Evolutionary conservation across 495 filamentous ascomycete genomes (phyloP).

Genomic region (Hypoxylon subgilvum): DNA sequence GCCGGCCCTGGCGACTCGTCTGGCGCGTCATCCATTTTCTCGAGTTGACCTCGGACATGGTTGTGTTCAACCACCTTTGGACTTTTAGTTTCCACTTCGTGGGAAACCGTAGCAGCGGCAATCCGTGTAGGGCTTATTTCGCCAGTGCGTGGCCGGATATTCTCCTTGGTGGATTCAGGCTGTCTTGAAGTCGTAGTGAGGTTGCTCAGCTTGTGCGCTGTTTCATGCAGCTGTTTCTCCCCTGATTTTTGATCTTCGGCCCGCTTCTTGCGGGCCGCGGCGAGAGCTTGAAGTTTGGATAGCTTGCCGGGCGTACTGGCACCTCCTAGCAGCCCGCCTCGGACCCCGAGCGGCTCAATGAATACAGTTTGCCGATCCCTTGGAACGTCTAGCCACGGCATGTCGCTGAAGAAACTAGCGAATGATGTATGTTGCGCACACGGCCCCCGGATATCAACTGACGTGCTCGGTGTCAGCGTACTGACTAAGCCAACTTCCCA

Average conservation of each 20-base stretch:
- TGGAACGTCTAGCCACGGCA: constrained; percentile 84
- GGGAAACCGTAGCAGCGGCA: neutral
- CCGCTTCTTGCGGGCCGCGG: constrained; percentile 86
- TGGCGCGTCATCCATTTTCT: neutral
- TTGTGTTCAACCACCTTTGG: neutral
- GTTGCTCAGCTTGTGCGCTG: constrained; percentile 5
- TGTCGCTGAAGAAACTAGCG: constrained; percentile 74
- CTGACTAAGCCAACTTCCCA: constrained; percentile 5
- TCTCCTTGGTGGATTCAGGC: constrained; percentile 24
- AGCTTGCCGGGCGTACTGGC: constrained; percentile 68
- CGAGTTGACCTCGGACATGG: constrained; percentile 1
- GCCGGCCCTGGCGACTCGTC: neutral
- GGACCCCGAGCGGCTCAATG: constrained; percentile 65
- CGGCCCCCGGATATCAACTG: constrained; percentile 40
- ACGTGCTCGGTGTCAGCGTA: constrained; percentile 18
- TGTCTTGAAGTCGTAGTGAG: constrained; percentile 1
- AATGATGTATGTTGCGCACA: constrained; percentile 17
- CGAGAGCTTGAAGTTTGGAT: constrained; percentile 88
- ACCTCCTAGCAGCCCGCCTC: constrained; percentile 77
- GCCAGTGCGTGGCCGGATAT: neutral
- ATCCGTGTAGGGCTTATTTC: neutral
- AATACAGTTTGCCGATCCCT: constrained; percentile 70
- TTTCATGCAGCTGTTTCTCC: constrained; percentile 29
- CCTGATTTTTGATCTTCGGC: constrained; percentile 66
- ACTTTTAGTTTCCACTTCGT: neutral